Conservation (phyloP, 495 filamentous ascomycete genomes). For the Hypoxylon cercidicola region DNA sequence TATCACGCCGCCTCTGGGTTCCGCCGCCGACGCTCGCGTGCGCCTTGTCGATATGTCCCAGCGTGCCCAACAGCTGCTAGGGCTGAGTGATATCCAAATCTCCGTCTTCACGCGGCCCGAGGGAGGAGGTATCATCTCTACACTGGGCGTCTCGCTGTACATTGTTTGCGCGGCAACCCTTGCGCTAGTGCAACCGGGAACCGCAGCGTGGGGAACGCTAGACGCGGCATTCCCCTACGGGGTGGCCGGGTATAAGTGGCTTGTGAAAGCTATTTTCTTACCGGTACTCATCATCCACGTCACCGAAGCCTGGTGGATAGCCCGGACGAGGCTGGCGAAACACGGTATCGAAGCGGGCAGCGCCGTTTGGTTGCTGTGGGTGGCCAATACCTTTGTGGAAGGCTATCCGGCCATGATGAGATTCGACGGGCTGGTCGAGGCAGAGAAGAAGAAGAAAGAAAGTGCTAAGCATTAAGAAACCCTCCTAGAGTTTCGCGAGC, state of each 20-base stretch:
- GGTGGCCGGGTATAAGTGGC: constrained; percentile 47
- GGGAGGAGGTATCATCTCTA: constrained; percentile 37
- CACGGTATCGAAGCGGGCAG: constrained; percentile 47
- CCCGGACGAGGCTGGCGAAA: constrained; percentile 40
- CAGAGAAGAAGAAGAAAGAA: constrained; percentile 43
- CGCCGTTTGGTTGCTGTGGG: constrained; percentile 53
- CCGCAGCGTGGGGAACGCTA: constrained; percentile 28
- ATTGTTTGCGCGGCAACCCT: constrained; percentile 41
- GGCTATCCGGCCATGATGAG: constrained; percentile 51
- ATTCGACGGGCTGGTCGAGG: constrained; percentile 52
- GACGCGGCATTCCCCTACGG: constrained; percentile 44
- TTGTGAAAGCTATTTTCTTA: constrained; percentile 49
- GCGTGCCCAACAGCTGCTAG: constrained; percentile 46
- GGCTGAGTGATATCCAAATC: constrained; percentile 40
- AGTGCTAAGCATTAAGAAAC: constrained; percentile 17
- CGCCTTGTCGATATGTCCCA: constrained; percentile 71
- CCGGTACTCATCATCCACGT: constrained; percentile 51
- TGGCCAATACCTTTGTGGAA: constrained; percentile 51
- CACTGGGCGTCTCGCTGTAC: constrained; percentile 47
- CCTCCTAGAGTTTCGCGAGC: neutral
- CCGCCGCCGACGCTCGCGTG: constrained; percentile 68
- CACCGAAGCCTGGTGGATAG: constrained; percentile 53
- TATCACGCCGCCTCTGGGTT: constrained; percentile 68
- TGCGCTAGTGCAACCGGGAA: constrained; percentile 23
- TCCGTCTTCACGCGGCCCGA: constrained; percentile 39